Conservation (phyloP, 306 rosid species). For the Vigna mungo region DNA sequence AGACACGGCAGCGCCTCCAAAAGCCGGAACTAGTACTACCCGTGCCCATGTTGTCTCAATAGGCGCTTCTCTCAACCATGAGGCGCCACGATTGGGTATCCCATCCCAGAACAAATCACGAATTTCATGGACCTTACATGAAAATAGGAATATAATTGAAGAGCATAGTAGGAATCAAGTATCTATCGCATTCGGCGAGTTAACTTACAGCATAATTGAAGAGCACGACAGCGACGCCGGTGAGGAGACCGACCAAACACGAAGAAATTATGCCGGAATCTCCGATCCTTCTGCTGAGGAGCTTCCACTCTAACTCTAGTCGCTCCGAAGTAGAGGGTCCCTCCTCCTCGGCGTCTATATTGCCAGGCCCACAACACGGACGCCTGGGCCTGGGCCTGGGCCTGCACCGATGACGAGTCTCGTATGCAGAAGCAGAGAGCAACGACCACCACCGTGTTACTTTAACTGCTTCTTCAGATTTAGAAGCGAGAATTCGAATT, state of each 20-base stretch:
- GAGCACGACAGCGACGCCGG: slow-evolving; percentile 79
- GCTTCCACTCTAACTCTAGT: slow-evolving; percentile 43
- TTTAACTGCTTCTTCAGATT: slow-evolving; percentile 25
- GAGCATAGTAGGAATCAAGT: background rate
- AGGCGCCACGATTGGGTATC: slow-evolving; percentile 78
- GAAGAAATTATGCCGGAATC: slow-evolving; percentile 70
- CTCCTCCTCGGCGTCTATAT: background rate
- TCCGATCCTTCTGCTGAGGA: slow-evolving; percentile 45
- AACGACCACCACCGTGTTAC: slow-evolving; percentile 14
- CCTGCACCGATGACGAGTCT: slow-evolving; percentile 3
- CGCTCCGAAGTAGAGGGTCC: slow-evolving; percentile 18
- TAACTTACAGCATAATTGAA: slow-evolving; percentile 71
- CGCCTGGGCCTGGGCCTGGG: slow-evolving; percentile 26
- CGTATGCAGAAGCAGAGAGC: background rate
- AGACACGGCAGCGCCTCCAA: slow-evolving; percentile 73
- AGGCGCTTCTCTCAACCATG: slow-evolving; percentile 83
- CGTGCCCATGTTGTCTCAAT: slow-evolving; percentile 65
- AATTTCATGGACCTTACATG: slow-evolving; percentile 73
- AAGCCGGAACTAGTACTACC: slow-evolving; percentile 78
- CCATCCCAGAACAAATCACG: slow-evolving; percentile 86
- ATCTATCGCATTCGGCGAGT: background rate
- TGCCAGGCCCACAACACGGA: slow-evolving; percentile 45
- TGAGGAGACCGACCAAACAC: slow-evolving; percentile 88
- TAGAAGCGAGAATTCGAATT: slow-evolving; percentile 39
- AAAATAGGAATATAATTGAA: background rate